Base-by-base conservation (phyloP, 176 grass and related monocot genomes). In the Urochloa ruziziensis region DNA sequence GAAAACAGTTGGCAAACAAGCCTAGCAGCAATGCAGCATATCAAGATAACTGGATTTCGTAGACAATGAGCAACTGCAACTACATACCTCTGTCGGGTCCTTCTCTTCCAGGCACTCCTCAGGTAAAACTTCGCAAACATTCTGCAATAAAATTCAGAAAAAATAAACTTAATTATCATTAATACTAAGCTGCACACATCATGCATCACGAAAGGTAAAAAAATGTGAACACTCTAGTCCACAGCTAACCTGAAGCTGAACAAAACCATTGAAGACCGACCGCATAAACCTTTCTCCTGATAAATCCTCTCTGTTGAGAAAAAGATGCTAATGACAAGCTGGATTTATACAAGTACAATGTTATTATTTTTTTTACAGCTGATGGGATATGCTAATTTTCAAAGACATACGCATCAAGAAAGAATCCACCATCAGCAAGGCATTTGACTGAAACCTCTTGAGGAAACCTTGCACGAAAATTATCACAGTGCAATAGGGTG, bases 371-470 rank as follows among this genome's bases (percentile, higher is more conserved):
- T 16, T 11, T 14, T 47, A 47, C 44, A 47, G 39, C 10, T 33
- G 49, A 2, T 44, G 16, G 19, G 23, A 7, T 23, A 47, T 32
- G 7, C 25, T 63, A 62, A 81, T 54, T 54, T 70, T 30, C 23
- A 29, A 47, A 65, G 73, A 75, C 83, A 85, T 90, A 94, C 92
- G 18, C 8, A 62, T 94, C 63, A 72, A 97, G 75, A 76, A 97
- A 97, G 80, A 97, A 97, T 4, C 90, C 94, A 83, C 73, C 94
- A 81, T 94, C 94, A 52, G 86, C n/a, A 70, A 97, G 82, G 73
- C 94, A 97, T 85, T 97, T 94, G 65, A 87, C 86, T 56, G 30
- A 79, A 36, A 84, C 48, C 23, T 83, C 62, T 18, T 36, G 44
- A 49, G 88, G 74, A 21, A 97, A 80, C 54, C 52, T 42, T 72